A percentile compares a stretch with the other conserved stretches of the same genome.
Conservation (phyloP, 257 asterid genomes). For the Ocimum tenuiflorum region DNA sequence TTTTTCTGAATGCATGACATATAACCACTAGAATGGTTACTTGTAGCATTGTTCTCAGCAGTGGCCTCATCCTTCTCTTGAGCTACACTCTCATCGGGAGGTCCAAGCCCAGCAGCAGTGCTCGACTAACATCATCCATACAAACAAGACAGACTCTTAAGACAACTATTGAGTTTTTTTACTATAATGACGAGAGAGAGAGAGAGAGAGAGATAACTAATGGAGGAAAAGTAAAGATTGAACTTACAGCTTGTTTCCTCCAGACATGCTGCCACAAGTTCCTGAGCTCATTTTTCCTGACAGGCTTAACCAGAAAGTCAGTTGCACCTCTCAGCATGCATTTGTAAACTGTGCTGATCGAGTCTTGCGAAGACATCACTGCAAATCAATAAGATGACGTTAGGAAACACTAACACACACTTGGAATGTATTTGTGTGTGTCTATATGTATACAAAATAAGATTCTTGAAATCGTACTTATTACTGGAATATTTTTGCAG, state of each 20-base stretch:
- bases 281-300: constrained; percentile 82
- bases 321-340: constrained; percentile 97
- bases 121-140: constrained; percentile 39
- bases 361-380: constrained; percentile 96
- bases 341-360: constrained; percentile 79
- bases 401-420: background rate
- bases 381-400: constrained; percentile 22
- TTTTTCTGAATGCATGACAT: constrained; percentile 48
- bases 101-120: constrained; percentile 46
- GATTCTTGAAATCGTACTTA: constrained; percentile 47
- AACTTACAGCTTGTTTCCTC: constrained; percentile 91
- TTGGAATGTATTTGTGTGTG: background rate
- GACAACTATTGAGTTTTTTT: background rate
- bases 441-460: no score
- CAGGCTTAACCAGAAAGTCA: constrained; percentile 92
- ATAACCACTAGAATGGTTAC: constrained; percentile 68
- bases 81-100: constrained; percentile 63
- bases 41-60: constrained; percentile 63
- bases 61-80: constrained; percentile 66
- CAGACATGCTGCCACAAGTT: constrained; percentile 99
- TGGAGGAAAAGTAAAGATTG: background rate
- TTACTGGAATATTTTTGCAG: constrained; percentile 92
- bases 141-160: constrained; percentile 6
- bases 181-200: background rate
- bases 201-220: background rate